A percentile compares a stretch with the other conserved stretches of the same genome.
phyloP scores from a whole-genome alignment of 208 protist genomes.

The Leishmania amazonensis region DNA sequence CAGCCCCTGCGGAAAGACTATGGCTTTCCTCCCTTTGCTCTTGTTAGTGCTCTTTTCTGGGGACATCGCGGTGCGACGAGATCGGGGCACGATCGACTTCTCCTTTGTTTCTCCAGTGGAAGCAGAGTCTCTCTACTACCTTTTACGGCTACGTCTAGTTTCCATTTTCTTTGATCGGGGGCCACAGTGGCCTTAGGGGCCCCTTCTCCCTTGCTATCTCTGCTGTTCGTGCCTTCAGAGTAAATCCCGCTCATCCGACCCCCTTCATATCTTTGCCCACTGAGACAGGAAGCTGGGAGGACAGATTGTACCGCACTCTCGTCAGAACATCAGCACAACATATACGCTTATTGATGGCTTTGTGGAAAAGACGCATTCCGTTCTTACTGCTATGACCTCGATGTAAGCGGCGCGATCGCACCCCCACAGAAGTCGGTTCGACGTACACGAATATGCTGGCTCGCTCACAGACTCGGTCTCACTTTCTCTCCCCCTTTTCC shows the following conservation, averaged over 20 bases:
- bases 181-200: background rate
- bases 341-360: background rate
- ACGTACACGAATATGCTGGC: background rate
- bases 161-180: background rate
- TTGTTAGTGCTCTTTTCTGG: background rate
- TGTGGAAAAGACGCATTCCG: background rate
- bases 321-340: background rate
- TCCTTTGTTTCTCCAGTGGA: background rate
- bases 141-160: background rate
- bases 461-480: background rate
- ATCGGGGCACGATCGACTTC: background rate
- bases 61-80: background rate
- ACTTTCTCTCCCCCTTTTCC: background rate
- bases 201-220: slow-evolving; percentile 6
- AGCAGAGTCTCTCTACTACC: background rate
- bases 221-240: background rate
- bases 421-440: background rate
- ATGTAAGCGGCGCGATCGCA: background rate
- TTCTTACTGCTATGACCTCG: background rate
- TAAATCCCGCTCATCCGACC: background rate
- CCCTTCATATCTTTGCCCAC: no score
- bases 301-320: background rate
- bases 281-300: background rate
- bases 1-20: background rate
- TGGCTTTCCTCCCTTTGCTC: background rate